Evolutionary conservation across 2,329 filamentous ascomycete species (phyloP).

Genomic region (Alternaria brassicae): DNA sequence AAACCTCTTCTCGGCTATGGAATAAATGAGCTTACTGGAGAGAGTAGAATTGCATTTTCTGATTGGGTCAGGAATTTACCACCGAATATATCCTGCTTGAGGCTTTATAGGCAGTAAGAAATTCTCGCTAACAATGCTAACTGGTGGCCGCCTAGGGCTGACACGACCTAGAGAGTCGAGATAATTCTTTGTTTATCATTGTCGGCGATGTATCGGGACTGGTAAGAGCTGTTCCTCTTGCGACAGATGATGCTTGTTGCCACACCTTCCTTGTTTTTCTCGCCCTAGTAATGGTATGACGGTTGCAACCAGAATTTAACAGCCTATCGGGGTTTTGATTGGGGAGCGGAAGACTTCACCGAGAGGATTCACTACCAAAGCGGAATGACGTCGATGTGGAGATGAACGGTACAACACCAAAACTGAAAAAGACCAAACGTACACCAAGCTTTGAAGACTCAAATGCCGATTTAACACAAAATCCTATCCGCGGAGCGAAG

Average conservation of each 20-base stretch:
- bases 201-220: neutral
- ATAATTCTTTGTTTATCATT: neutral
- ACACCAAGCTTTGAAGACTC: neutral
- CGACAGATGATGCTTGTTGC: neutral
- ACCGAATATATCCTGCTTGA: neutral
- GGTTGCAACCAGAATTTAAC: neutral
- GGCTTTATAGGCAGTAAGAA: neutral
- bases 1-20: neutral
- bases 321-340: neutral
- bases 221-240: neutral
- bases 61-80: neutral
- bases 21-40: neutral
- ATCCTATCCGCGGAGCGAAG: neutral
- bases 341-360: neutral
- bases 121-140: neutral
- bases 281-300: neutral
- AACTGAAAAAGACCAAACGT: neutral
- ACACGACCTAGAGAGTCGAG: neutral
- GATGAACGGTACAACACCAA: neutral
- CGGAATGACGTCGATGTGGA: neutral
- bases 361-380: neutral
- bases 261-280: neutral
- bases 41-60: neutral
- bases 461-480: neutral
- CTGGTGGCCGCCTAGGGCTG: neutral